A percentile compares a stretch with the other conserved stretches of the same genome.
phyloP scores from a whole-genome alignment of 208 protist genomes.

The Leishmania mexicana region DNA sequence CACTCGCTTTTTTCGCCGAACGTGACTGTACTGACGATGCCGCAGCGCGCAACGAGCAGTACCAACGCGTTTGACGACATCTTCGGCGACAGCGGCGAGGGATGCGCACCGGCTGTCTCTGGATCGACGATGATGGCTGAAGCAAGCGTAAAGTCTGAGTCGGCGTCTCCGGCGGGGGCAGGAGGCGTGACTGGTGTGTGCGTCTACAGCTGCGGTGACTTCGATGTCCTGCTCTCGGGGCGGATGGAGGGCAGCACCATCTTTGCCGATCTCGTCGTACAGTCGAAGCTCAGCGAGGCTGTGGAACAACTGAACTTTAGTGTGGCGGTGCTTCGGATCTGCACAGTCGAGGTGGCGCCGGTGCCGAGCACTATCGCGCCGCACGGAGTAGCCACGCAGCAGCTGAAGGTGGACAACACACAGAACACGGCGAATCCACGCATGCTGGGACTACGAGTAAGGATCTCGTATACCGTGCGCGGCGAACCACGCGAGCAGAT shows the following conservation, averaged over 20 bases:
- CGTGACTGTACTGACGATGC: background rate
- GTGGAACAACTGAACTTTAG: conserved; percentile 72
- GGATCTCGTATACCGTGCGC: conserved; percentile 63
- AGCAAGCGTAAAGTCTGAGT: background rate
- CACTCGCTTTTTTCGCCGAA: background rate
- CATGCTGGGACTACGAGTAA: conserved; percentile 68
- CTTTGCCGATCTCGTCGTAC: conserved; percentile 44
- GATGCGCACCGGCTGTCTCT: conserved; percentile 2
- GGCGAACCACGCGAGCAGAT: conserved; percentile 50
- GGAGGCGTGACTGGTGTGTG: conserved; percentile 14
- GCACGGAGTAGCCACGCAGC: conserved; percentile 42
- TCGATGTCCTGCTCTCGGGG: conserved; percentile 44
- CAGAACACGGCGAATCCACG: conserved; percentile 47
- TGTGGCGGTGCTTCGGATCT: conserved; percentile 68
- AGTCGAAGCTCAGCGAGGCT: conserved; percentile 27
- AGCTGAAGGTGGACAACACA: conserved; percentile 54
- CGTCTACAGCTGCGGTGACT: conserved; percentile 63
- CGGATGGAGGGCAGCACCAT: conserved; percentile 26
- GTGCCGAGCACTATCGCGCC: conserved; percentile 47
- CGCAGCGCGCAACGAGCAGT: background rate
- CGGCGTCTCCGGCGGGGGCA: background rate
- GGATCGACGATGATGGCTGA: conserved; percentile 13
- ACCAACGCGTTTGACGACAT: conserved; percentile 26
- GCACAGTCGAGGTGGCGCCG: conserved; percentile 56
- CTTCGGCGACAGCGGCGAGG: conserved; percentile 29